Conservation (phyloP, 192 early-diverging fungal species). For the Mortierella claussenii region DNA sequence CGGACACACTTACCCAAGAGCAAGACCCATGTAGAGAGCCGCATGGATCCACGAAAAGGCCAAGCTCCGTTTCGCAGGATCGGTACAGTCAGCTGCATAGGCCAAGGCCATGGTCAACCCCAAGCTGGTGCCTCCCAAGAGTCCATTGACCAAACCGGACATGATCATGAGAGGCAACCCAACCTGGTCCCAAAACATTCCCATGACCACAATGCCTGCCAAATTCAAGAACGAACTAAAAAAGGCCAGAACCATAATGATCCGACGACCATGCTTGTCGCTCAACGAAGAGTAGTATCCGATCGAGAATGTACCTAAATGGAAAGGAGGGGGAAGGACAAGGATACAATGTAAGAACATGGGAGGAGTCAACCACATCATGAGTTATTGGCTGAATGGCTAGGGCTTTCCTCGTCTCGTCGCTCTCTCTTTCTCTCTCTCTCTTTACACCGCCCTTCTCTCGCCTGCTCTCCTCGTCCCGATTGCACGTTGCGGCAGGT, state of each 20-base stretch:
- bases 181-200: constrained; percentile 36
- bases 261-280: constrained; percentile 38
- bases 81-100: constrained; percentile 47
- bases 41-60: constrained; percentile 38
- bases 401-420: too few relatives aligned
- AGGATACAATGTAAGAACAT: neutral
- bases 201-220: constrained; percentile 16
- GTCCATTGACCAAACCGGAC: constrained; percentile 21
- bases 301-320: constrained; percentile 24
- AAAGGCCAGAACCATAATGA: constrained; percentile 25
- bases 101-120: constrained; percentile 33
- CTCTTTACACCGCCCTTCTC: too few relatives aligned
- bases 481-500: too few relatives aligned
- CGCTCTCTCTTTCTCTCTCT: too few relatives aligned
- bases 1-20: constrained; percentile 20
- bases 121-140: constrained; percentile 18
- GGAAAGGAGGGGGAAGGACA: constrained; percentile 2
- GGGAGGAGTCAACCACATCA: too few relatives aligned
- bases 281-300: constrained; percentile 45
- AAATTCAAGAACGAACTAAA: constrained; percentile 17
- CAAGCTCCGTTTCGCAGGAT: constrained; percentile 36
- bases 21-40: constrained; percentile 28
- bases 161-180: constrained; percentile 33
- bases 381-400: too few relatives aligned
- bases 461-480: too few relatives aligned